These are phyloP conservation scores for Xylaria nigripes DNA, from an alignment of 495 filamentous ascomycete genomes.

Conservation along the genomic window DNA sequence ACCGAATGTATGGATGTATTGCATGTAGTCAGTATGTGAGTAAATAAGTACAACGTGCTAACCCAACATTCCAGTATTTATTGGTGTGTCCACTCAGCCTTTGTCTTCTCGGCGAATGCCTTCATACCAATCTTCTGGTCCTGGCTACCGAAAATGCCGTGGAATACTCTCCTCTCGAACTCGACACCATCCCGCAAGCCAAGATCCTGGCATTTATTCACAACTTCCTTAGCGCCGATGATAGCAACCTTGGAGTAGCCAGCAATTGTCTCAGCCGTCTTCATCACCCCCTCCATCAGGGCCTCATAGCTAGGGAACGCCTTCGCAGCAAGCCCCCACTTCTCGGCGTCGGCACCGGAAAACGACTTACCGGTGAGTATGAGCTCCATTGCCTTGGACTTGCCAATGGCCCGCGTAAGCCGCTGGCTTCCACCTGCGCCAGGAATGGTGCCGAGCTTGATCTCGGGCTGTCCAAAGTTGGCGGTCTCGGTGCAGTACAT, in stretches of 20 bases:
- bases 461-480: slow-evolving; percentile 92
- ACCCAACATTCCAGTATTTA: slow-evolving; percentile 39
- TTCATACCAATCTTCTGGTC: slow-evolving; percentile 98
- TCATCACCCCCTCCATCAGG: slow-evolving; percentile 66
- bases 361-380: slow-evolving; percentile 83
- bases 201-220: slow-evolving; percentile 93
- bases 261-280: slow-evolving; percentile 84
- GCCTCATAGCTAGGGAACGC: slow-evolving; percentile 75
- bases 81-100: slow-evolving; percentile 82
- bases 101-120: slow-evolving; percentile 91
- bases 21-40: too few species aligned
- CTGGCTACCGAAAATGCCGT: slow-evolving; percentile 80
- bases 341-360: slow-evolving; percentile 67
- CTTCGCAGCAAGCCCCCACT: slow-evolving; percentile 84
- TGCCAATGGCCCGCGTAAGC: slow-evolving; percentile 80
- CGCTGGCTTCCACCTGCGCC: slow-evolving; percentile 88
- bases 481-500: slow-evolving; percentile 77
- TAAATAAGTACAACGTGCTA: too few species aligned
- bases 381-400: slow-evolving; percentile 86
- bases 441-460: slow-evolving; percentile 86
- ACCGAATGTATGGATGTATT: too few species aligned
- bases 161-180: slow-evolving; percentile 88
- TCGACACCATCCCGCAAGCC: slow-evolving; percentile 82
- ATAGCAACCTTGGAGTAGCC: slow-evolving; percentile 70
- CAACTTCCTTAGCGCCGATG: slow-evolving; percentile 91